phyloP scores from a whole-genome alignment of 306 rosid species.

The Leucaena leucocephala region DNA sequence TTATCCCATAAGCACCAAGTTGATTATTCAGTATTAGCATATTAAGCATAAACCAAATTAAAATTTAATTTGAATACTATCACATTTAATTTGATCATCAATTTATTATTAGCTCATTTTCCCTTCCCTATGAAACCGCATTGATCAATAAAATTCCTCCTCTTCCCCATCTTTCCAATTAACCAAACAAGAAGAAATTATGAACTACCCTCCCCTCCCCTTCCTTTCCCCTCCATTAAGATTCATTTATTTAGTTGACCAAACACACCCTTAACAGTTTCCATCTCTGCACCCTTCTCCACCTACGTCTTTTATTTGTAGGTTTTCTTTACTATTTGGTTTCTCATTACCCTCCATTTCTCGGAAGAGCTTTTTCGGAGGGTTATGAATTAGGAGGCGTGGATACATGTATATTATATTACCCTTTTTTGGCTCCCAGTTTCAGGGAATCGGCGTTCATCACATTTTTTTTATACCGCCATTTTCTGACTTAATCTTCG shows the following conservation, averaged over 20 bases:
- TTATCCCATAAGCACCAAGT: no score
- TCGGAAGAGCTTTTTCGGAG: constrained; percentile 44
- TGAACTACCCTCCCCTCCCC: neutral
- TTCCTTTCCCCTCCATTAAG: neutral
- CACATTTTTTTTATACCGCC: constrained; percentile 56
- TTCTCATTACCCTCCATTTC: constrained; percentile 18
- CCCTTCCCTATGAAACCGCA: no score
- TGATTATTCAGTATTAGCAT: no score
- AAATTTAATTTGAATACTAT: no score
- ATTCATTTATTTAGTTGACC: neutral
- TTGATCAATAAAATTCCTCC: neutral
- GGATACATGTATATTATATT: constrained; percentile 34
- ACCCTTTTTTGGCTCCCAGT: neutral
- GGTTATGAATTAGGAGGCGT: constrained; percentile 75
- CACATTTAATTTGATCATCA: no score
- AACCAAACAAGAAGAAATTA: neutral
- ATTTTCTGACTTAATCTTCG: constrained; percentile 28
- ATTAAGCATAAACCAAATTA: no score
- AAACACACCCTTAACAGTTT: neutral
- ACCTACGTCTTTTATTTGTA: constrained; percentile 2
- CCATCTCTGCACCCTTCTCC: neutral
- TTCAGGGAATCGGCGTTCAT: constrained; percentile 17
- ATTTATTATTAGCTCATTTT: no score
- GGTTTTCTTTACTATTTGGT: neutral
- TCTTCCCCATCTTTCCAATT: neutral